Evolutionary conservation across 805 yeast genomes (phyloP).

Genomic region (Starmerella sp.): DNA sequence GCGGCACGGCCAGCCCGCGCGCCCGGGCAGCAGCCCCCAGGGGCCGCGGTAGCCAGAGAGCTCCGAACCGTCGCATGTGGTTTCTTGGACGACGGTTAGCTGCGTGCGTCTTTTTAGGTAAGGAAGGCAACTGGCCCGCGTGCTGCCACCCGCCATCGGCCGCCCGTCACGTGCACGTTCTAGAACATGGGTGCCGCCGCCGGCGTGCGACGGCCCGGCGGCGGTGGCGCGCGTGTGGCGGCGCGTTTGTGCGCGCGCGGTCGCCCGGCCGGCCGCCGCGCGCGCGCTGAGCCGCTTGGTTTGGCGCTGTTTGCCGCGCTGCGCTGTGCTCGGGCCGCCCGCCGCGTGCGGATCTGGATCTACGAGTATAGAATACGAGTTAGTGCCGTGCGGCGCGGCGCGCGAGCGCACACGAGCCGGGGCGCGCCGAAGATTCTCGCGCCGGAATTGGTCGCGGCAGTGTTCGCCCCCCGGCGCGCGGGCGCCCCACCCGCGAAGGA

Average conservation of each 20-base stretch:
- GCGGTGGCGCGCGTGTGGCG: not conserved
- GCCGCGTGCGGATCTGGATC: too few species aligned
- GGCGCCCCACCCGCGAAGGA: too few species aligned
- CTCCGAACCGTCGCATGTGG: slow-evolving; percentile 1
- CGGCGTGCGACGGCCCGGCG: not conserved
- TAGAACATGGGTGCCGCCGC: not conserved
- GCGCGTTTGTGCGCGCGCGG: not conserved
- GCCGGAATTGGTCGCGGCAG: too few species aligned
- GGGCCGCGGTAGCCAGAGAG: slow-evolving; percentile 1
- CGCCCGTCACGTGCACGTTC: slow-evolving; percentile 1
- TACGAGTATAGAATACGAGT: too few species aligned
- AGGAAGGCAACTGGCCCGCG: not conserved
- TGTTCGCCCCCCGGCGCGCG: too few species aligned
- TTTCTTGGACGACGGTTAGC: not conserved
- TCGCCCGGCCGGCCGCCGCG: too few species aligned
- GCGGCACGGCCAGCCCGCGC: not conserved
- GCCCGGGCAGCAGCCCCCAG: not conserved
- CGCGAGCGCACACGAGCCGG: too few species aligned
- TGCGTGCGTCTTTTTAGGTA: not conserved
- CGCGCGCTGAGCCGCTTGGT: too few species aligned
- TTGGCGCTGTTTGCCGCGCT: too few species aligned
- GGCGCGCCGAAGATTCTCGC: too few species aligned
- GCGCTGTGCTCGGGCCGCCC: too few species aligned
- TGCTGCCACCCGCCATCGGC: not conserved
- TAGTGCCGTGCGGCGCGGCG: too few species aligned